Base-by-base conservation (phyloP, 108 stramenopile genomes). In the Fragilaria radians region DNA sequence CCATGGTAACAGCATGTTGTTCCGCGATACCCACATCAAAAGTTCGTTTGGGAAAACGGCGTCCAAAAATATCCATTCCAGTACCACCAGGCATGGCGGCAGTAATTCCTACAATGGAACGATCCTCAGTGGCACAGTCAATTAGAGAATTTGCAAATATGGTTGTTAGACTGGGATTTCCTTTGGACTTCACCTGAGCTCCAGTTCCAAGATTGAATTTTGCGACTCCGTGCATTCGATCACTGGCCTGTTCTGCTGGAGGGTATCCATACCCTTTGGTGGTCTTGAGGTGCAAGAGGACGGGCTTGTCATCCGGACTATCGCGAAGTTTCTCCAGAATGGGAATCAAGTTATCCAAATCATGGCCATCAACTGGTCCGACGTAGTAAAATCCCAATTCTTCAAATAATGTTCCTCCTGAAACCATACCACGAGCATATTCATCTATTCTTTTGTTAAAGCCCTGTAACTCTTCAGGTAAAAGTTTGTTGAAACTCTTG, bases 81-180 rank as follows among this genome's bases (percentile, higher is more conserved):
- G 97, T 97, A 18, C 97, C 97, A 26, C 96, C 97, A 1, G 97
- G 97, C 97, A 97, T 97, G 60, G 97, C 97, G 24, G 97, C 97
- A 27, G 97, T 97, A 67, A 97, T 97, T 46, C 95, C 97, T 9
- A 95, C 91, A 59, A 97, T 72, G 27, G 79, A 66, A 17, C 91
- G 81, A 70, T 97, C 97, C 52, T 96, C 90, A 17, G 83, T 83
- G 45, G 97, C 97, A 18, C 84, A 79, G 50, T 93, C 91, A 53
- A 94, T 91, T 34, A 97, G 69, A 11, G 91, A 65, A 61, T 96
- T 94, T 55, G 97, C 97, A 74, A 97, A 97, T 48, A 95, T 81
- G 21, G 88, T 86, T n/a, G 97, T 97, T 32, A 96, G 74, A 33
- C 79, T 82, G 17, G 93, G 89, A 47, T 83, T 72, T 22, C 70